A percentile compares a stretch with the other conserved stretches of the same genome.
Evolutionary conservation across 2,329 filamentous ascomycete genomes (phyloP).

Genomic region (Neoascochyta sp.): DNA sequence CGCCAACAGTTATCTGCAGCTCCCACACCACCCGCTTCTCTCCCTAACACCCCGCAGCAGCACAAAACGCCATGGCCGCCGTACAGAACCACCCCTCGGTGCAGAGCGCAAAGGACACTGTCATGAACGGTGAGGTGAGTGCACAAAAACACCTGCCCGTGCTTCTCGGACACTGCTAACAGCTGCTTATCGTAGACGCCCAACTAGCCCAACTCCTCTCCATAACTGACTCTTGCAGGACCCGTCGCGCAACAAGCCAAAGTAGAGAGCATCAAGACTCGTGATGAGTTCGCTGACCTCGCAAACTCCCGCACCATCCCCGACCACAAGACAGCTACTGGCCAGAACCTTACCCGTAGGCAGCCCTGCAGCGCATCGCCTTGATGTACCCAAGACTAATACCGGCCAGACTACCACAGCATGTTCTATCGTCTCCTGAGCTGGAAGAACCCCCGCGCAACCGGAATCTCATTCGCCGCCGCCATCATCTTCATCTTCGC

Average conservation of each 20-base stretch:
- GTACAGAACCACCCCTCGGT: slow-evolving; percentile 50
- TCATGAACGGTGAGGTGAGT: slow-evolving; percentile 46
- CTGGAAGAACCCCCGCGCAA: slow-evolving; percentile 65
- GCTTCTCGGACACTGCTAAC: too few species aligned
- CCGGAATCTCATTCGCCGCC: slow-evolving; percentile 56
- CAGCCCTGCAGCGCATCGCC: slow-evolving; percentile 4
- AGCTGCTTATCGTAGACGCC: slow-evolving; percentile 30
- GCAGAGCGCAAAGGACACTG: slow-evolving; percentile 43
- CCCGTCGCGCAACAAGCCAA: slow-evolving; percentile 57
- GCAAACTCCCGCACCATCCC: slow-evolving; percentile 53
- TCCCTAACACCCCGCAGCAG: slow-evolving; percentile 43
- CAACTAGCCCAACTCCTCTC: slow-evolving; percentile 12
- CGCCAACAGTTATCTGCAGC: slow-evolving; percentile 37
- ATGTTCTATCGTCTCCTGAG: slow-evolving; percentile 63
- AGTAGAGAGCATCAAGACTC: slow-evolving; percentile 54
- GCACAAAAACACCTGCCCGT: too few species aligned
- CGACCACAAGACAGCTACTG: slow-evolving; percentile 54
- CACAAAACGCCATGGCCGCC: slow-evolving; percentile 47
- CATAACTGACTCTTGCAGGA: slow-evolving; percentile 39
- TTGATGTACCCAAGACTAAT: slow-evolving; percentile 12
- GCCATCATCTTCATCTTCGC: slow-evolving; percentile 60
- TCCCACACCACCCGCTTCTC: slow-evolving; percentile 28
- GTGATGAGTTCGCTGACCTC: slow-evolving; percentile 56
- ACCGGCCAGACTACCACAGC: slow-evolving; percentile 58
- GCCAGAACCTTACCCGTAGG: slow-evolving; percentile 60